Percentiles rank a stretch among this genome's conserved stretches.
Conservation (phyloP, 768 basidiomycete species). For the Lentinula detonsa region DNA sequence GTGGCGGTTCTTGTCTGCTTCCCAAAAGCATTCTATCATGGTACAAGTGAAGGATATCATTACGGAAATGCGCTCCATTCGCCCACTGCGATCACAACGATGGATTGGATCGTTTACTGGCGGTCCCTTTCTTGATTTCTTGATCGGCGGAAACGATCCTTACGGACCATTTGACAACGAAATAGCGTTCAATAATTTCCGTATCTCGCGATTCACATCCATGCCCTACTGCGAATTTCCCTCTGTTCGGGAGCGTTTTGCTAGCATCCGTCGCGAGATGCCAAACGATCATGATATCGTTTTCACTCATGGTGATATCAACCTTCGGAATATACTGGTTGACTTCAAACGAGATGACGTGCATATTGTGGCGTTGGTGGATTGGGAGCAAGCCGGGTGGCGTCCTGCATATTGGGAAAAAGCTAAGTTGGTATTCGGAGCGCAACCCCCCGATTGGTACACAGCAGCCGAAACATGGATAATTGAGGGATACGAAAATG, state of each 20-base stretch:
- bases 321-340: neutral
- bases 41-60: neutral
- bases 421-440: neutral
- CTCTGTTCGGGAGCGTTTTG: neutral
- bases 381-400: neutral
- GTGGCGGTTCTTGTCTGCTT: neutral
- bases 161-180: neutral
- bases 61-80: neutral
- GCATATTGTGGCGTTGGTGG: neutral
- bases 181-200: neutral
- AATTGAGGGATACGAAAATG: neutral
- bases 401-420: neutral
- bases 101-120: neutral
- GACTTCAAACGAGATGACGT: neutral
- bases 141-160: neutral
- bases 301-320: neutral
- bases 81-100: neutral
- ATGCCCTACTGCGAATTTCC: neutral
- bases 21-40: neutral
- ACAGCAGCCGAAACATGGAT: neutral
- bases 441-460: neutral
- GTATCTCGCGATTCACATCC: neutral
- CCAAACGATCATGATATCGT: neutral
- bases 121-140: neutral
- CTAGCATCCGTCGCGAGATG: neutral